Conservation (phyloP, 208 protist genomes). For the Trypanosoma platydactyli region DNA sequence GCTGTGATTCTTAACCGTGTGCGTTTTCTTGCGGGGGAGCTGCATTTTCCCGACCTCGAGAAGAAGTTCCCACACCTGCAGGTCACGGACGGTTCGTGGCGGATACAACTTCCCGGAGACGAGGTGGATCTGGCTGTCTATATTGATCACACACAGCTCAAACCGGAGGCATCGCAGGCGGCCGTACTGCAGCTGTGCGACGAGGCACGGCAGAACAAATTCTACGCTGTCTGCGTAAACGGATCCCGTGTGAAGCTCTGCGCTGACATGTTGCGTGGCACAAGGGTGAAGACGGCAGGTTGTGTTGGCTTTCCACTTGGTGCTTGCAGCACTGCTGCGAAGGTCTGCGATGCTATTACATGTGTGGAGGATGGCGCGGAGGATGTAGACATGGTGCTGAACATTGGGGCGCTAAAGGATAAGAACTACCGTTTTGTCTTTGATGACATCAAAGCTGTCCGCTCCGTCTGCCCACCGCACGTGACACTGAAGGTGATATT, state of each 20-base stretch:
- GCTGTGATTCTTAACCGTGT: conserved; percentile 56
- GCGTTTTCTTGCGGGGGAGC: conserved; percentile 34
- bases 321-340: conserved; percentile 72
- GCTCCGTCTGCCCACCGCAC: conserved; percentile 35
- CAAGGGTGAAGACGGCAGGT: conserved; percentile 55
- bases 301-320: conserved; percentile 94
- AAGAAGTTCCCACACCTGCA: conserved; percentile 62
- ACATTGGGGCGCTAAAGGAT: conserved; percentile 88
- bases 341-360: conserved; percentile 80
- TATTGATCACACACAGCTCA: conserved; percentile 95
- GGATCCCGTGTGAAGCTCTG: conserved; percentile 64
- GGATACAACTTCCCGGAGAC: conserved; percentile 26
- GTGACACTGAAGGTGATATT: conserved; percentile 92
- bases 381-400: conserved; percentile 96
- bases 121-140: conserved; percentile 39
- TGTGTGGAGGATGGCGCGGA: conserved; percentile 71
- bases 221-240: conserved; percentile 94
- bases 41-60: conserved; percentile 52
- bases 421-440: conserved; percentile 83
- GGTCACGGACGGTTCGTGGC: conserved; percentile 52
- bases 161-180: conserved; percentile 58
- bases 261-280: conserved; percentile 40
- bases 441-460: conserved; percentile 83
- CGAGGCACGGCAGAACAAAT: conserved; percentile 83
- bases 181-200: conserved; percentile 82